A percentile compares a stretch with the other conserved stretches of the same genome.
These are phyloP conservation scores for Hyphopichia khmerensis DNA, from an alignment of 1,139 yeast species.

Conservation along the genomic window DNA sequence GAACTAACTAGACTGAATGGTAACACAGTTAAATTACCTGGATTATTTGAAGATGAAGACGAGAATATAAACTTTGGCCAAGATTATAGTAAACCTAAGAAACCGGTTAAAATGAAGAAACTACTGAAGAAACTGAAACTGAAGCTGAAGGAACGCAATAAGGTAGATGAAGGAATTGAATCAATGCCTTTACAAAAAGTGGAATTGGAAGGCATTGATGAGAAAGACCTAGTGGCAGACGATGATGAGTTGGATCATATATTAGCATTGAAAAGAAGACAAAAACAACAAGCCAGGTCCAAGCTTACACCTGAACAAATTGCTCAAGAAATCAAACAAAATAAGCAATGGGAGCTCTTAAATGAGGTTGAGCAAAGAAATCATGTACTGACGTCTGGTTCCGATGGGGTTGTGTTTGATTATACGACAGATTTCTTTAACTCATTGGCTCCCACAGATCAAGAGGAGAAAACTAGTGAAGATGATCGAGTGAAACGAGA, in stretches of 20 bases:
- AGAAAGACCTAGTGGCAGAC: slow-evolving; percentile 38
- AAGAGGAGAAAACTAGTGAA: neutral
- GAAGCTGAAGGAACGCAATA: slow-evolving; percentile 5
- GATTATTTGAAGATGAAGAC: slow-evolving; percentile 27
- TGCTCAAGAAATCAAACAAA: slow-evolving; percentile 43
- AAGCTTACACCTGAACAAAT: slow-evolving; percentile 45
- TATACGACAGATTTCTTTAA: slow-evolving; percentile 60
- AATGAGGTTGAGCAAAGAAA: slow-evolving; percentile 17
- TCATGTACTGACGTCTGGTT: neutral
- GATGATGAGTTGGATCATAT: slow-evolving; percentile 44
- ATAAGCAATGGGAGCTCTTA: slow-evolving; percentile 27
- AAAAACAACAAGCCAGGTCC: slow-evolving; percentile 29
- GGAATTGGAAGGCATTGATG: slow-evolving; percentile 20
- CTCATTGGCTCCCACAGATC: slow-evolving; percentile 16
- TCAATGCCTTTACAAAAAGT: slow-evolving; percentile 26
- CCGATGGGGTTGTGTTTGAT: slow-evolving; percentile 46
- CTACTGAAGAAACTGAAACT: slow-evolving; percentile 27
- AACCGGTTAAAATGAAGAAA: slow-evolving; percentile 50
- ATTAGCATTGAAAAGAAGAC: slow-evolving; percentile 39
- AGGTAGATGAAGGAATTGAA: slow-evolving; percentile 20
- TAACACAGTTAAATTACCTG: slow-evolving; percentile 4
- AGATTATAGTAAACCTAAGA: slow-evolving; percentile 10
- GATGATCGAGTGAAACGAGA: neutral
- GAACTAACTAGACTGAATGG: slow-evolving; percentile 6
- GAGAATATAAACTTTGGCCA: slow-evolving; percentile 11